These are phyloP conservation scores for Ceratocystis alfenasii DNA, from an alignment of 2,329 filamentous ascomycete species.

Conservation along the genomic window DNA sequence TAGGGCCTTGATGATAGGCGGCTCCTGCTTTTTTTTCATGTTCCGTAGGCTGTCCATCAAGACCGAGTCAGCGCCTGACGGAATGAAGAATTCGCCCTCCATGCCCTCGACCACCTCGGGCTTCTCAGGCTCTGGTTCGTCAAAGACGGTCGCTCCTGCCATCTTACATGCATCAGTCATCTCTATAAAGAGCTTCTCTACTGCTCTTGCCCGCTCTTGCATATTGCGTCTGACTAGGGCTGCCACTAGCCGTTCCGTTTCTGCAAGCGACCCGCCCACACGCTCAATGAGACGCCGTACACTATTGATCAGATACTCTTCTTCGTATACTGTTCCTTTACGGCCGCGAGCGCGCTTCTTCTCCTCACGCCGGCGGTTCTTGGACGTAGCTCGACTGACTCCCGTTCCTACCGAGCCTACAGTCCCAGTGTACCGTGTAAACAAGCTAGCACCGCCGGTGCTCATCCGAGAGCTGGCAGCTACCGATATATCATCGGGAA, in stretches of 20 bases:
- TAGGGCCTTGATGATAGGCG: conserved; percentile 39
- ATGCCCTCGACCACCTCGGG: conserved; percentile 24
- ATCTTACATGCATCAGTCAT: conserved; percentile 57
- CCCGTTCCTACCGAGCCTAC: conserved; percentile 59
- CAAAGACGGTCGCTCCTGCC: conserved; percentile 61
- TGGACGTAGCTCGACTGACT: conserved; percentile 67
- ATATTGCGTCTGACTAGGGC: conserved; percentile 69
- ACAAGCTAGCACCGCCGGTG: conserved; percentile 67
- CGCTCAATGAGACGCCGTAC: conserved; percentile 73
- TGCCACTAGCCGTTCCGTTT: conserved; percentile 62
- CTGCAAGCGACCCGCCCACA: conserved; percentile 58
- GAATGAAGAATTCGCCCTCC: conserved; percentile 27
- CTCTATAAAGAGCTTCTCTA: conserved; percentile 62
- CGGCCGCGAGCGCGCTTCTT: conserved; percentile 88
- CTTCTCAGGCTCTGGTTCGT: conserved; percentile 23
- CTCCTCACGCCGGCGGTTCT: conserved; percentile 82
- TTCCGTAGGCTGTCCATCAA: conserved; percentile 40
- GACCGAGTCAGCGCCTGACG: conserved; percentile 42
- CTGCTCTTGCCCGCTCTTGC: conserved; percentile 71
- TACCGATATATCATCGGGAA: conserved; percentile 86
- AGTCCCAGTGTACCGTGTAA: conserved; percentile 81
- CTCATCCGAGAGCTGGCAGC: conserved; percentile 69
- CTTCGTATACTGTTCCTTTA: conserved; percentile 95
- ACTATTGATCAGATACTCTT: conserved; percentile 89
- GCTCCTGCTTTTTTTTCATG: conserved; percentile 35